Evolutionary conservation across 805 yeast genomes (phyloP), one percentile per base, ranked within the genome.

Genomic region (Geotrichum ghanense): DNA sequence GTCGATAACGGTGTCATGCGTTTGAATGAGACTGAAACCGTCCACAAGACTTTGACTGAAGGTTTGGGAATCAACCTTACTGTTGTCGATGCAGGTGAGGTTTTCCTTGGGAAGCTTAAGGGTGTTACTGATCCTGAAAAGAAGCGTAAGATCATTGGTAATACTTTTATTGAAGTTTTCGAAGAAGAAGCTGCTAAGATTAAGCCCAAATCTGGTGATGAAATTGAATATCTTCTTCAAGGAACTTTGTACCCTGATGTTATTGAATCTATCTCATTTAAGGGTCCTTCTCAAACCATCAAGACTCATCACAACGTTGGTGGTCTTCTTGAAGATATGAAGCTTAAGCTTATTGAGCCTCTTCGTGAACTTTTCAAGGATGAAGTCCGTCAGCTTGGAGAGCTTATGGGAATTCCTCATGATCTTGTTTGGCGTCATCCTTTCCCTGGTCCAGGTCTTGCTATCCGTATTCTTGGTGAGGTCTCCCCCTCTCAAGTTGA

Each of bases 391-490:
- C 85, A 82, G 59, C 74, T 92, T 57, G 99, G 99, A 70, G 86
- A 87, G 72, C 70, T 92, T 46, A 72, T 92, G 71, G 96, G 95
- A 44, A 90, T 92, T 59, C 94, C 97, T 27, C 92, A 86, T 63
- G 97, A 92, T 59, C 76, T 92, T 58, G 97, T 92, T 56, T 90
- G 97, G 97, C 86, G 99, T 76, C 99, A 92, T 66, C 99, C 99
- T 48, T 92, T 92, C 95, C 99, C 99, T 60, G 99, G 99, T 65
- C 99, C 99, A 66, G 99, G 99, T 73, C 84, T 92, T 64, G 99
- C 97, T 57, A 92, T 92, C 67, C 83, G 99, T 71, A 94, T 92
- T 48, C 74, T 92, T 43, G 99, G 99, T 58, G 97, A 90, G 72
- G 97, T 92, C 53, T 85, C 96, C 50, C 83, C 79, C 56, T 79